Conservation (phyloP, 768 basidiomycete species). For the Infundibulicybe gibba region DNA sequence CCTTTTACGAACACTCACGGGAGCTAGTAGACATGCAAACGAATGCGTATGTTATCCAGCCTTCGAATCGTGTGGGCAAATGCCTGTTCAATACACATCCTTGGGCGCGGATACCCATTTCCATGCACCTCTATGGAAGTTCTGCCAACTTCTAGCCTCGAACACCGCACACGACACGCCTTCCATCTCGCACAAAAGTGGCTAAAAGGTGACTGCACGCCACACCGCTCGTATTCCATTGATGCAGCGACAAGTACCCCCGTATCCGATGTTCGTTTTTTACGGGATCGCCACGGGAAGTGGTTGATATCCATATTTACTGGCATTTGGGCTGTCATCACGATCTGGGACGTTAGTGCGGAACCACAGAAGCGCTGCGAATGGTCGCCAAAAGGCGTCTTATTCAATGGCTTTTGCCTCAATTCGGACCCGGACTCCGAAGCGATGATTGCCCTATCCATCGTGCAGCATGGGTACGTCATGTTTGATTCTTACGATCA, state of each 20-base stretch:
- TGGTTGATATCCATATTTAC: slow-evolving; percentile 54
- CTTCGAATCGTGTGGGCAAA: too few species aligned
- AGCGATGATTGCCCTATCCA: slow-evolving; percentile 48
- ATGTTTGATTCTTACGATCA: slow-evolving; percentile 8
- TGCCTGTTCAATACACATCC: too few species aligned
- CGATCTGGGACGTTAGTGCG: slow-evolving; percentile 42
- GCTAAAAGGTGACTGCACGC: slow-evolving; percentile 20
- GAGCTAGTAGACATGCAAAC: too few species aligned
- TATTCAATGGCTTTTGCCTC: slow-evolving; percentile 49
- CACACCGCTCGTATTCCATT: slow-evolving; percentile 16
- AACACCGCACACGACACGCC: slow-evolving; percentile 38
- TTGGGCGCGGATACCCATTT: too few species aligned
- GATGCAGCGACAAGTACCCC: slow-evolving; percentile 33
- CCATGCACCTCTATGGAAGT: too few species aligned
- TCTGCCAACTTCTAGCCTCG: slow-evolving; percentile 23
- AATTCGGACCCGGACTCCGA: slow-evolving; percentile 42
- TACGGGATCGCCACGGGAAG: slow-evolving; percentile 38
- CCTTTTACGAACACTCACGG: too few species aligned
- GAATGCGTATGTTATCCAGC: too few species aligned
- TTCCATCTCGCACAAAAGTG: slow-evolving; percentile 48
- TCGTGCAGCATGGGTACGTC: slow-evolving; percentile 43
- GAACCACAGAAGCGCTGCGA: slow-evolving; percentile 30
- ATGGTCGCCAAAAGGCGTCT: slow-evolving; percentile 52
- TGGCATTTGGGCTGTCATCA: slow-evolving; percentile 57
- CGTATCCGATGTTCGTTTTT: slow-evolving; percentile 51